Evolutionary conservation across 2,329 filamentous ascomycete genomes (phyloP), one percentile per base, ranked within the genome.

Genomic region (Fonsecaea pedrosoi): DNA sequence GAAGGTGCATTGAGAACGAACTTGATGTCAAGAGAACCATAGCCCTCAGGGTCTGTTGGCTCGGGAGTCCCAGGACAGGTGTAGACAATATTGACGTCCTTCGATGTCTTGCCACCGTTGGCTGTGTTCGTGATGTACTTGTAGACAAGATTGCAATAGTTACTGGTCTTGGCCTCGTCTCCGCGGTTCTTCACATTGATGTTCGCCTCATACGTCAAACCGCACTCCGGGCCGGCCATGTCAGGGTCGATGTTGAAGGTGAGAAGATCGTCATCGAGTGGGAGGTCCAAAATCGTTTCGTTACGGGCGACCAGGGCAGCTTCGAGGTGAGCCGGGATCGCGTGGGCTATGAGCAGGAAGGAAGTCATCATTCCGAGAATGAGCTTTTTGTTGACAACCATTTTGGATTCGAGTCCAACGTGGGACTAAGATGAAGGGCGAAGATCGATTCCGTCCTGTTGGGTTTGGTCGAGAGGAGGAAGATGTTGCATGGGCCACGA

Each of bases 181-280:
- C 57, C 57, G 12, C 57, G 40, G 13, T 60, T 34, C 50, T 60
- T 50, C 40, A 60, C 57, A 48, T 50, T 60, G 40, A 60, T 50
- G 34, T 60, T 60, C 42, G 32, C 57, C 57, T 50, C 38, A 10
- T 60, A 42, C 3, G 57, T 60, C 38, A 35, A 34, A 13, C 57
- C 57, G 30, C 57, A 60, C 15, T 7, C 25, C 12, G 40, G 40
- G 12, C 9, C 53, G 8, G 12, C 4, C 7, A 54, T 54, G 53
- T 34, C 53, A 21, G 21, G 50, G 18, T 54, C 50, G 50, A 54
- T 30, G 25, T 54, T 54, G 25, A 54, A 54, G 2, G 53, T 54
- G 6, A 54, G 53, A 35, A 54, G 12, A 54, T 54, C 53, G 6
- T 32, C 34, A 35, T 12, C 21, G 9, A 34, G 53, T 30, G 57